Percentiles rank a stretch among this genome's conserved stretches.
These are phyloP conservation scores for Soucietia sequanensis DNA, from an alignment of 805 yeast species.

Conservation along the genomic window DNA sequence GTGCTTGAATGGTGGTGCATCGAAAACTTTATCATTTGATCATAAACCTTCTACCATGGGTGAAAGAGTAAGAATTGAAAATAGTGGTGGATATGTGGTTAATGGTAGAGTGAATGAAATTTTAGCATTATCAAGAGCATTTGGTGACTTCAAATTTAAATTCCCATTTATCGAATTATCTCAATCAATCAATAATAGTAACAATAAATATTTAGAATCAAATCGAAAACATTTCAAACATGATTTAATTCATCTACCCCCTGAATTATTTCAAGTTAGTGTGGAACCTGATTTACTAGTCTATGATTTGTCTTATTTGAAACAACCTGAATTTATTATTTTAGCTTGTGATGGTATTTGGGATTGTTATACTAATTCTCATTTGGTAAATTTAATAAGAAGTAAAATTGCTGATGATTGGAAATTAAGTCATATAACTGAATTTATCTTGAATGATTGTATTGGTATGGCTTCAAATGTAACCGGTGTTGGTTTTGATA, in stretches of 20 bases:
- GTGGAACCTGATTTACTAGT: slow-evolving; percentile 44
- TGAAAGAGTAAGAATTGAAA: slow-evolving; percentile 42
- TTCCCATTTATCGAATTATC: slow-evolving; percentile 31
- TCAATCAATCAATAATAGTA: slow-evolving; percentile 9
- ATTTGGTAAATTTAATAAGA: slow-evolving; percentile 53
- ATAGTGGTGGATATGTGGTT: slow-evolving; percentile 37
- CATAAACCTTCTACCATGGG: slow-evolving; percentile 45
- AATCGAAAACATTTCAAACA: slow-evolving; percentile 19
- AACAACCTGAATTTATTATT: slow-evolving; percentile 36
- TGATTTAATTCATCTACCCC: slow-evolving; percentile 36
- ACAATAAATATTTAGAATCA: slow-evolving; percentile 30
- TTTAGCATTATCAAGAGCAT: slow-evolving; percentile 43
- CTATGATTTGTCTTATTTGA: slow-evolving; percentile 25
- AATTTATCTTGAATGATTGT: slow-evolving; percentile 61
- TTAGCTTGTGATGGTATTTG: slow-evolving; percentile 48
- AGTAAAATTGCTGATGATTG: slow-evolving; percentile 57
- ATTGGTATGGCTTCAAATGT: slow-evolving; percentile 67
- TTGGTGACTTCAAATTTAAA: slow-evolving; percentile 45
- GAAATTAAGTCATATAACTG: slow-evolving; percentile 57
- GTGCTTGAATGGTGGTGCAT: slow-evolving; percentile 52
- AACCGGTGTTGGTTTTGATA: slow-evolving; percentile 81
- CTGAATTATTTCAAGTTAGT: slow-evolving; percentile 42
- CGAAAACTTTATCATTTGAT: slow-evolving; percentile 51
- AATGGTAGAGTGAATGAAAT: slow-evolving; percentile 42
- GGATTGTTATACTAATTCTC: slow-evolving; percentile 54